Evolutionary conservation across 1,284 basidiomycete species (phyloP).

Genomic region (Sanghuangporus baumii): DNA sequence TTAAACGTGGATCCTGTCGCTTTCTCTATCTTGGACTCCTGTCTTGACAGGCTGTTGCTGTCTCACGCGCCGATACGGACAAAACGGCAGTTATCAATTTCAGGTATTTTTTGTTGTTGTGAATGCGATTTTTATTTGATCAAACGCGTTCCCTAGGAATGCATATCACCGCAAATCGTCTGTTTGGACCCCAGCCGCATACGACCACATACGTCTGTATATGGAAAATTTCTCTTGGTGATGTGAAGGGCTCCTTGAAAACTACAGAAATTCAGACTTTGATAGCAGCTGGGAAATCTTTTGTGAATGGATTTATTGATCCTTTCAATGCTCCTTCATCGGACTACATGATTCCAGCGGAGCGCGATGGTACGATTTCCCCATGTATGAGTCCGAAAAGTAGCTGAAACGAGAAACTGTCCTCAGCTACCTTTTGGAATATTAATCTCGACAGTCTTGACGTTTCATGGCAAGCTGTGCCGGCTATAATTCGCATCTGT

Average conservation of each 20-base stretch:
- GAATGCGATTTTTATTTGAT: not conserved
- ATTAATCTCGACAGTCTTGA: slow-evolving; percentile 50
- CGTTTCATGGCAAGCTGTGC: slow-evolving; percentile 45
- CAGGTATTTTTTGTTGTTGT: slow-evolving; percentile 1
- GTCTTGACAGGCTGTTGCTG: slow-evolving; percentile 40
- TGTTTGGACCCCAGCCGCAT: slow-evolving; percentile 85
- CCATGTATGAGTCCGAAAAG: not conserved
- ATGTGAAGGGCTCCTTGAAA: slow-evolving; percentile 53
- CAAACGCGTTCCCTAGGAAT: slow-evolving; percentile 46
- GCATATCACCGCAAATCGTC: slow-evolving; percentile 73
- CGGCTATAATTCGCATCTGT: slow-evolving; percentile 50
- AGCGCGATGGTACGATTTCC: slow-evolving; percentile 61
- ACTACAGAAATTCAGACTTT: slow-evolving; percentile 52
- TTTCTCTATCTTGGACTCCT: slow-evolving; percentile 44
- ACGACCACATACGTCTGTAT: slow-evolving; percentile 84
- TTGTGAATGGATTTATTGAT: slow-evolving; percentile 70
- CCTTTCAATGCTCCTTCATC: slow-evolving; percentile 73
- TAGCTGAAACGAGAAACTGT: not conserved
- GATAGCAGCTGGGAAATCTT: slow-evolving; percentile 47
- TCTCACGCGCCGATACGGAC: slow-evolving; percentile 21
- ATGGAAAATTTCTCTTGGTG: slow-evolving; percentile 76
- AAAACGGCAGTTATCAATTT: slow-evolving; percentile 17
- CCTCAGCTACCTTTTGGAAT: slow-evolving; percentile 68
- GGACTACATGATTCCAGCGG: slow-evolving; percentile 55
- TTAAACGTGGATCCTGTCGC: slow-evolving; percentile 62